Evolutionary conservation across 257 asterid genomes (phyloP).

Genomic region (Anisodus tanguticus): DNA sequence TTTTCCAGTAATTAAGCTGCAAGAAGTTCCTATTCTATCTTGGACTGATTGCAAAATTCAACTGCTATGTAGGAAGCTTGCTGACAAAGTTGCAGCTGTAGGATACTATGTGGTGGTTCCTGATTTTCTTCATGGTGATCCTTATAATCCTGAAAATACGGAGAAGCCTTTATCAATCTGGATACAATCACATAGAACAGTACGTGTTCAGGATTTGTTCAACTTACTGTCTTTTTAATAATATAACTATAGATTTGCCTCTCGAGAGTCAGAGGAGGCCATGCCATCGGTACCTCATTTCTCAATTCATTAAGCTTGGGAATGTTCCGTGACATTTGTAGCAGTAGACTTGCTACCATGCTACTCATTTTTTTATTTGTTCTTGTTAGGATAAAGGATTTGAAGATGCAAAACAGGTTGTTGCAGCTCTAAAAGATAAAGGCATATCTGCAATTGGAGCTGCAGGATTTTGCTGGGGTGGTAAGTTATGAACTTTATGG

Average conservation of each 20-base stretch:
- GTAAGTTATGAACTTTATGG: conserved; percentile 36
- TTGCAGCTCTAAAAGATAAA: conserved; percentile 52
- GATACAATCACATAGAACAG: conserved; percentile 37
- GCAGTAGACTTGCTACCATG: background rate
- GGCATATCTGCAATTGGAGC: conserved; percentile 61
- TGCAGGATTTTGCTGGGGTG: conserved; percentile 75
- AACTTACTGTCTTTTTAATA: background rate
- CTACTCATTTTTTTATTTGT: background rate
- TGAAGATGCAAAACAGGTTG: conserved; percentile 53
- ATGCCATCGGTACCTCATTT: background rate
- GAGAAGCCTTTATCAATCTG: conserved; percentile 45
- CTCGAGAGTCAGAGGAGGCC: conserved; percentile 17
- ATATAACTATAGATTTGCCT: conserved; percentile 6
- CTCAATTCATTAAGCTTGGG: conserved; percentile 25
- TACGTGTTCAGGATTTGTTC: conserved; percentile 5
- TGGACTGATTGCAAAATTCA: background rate
- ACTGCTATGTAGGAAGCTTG: conserved; percentile 50
- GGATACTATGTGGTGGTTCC: conserved; percentile 72
- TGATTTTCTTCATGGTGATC: conserved; percentile 68
- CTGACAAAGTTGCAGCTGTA: conserved; percentile 69
- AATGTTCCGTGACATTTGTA: conserved; percentile 16
- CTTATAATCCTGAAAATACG: conserved; percentile 49
- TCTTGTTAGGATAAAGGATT: conserved; percentile 52
- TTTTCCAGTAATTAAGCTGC: background rate
- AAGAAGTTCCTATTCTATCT: conserved; percentile 16